These are phyloP conservation scores for Ogataea saltuana DNA, from an alignment of 805 yeast genomes.

Conservation along the genomic window DNA sequence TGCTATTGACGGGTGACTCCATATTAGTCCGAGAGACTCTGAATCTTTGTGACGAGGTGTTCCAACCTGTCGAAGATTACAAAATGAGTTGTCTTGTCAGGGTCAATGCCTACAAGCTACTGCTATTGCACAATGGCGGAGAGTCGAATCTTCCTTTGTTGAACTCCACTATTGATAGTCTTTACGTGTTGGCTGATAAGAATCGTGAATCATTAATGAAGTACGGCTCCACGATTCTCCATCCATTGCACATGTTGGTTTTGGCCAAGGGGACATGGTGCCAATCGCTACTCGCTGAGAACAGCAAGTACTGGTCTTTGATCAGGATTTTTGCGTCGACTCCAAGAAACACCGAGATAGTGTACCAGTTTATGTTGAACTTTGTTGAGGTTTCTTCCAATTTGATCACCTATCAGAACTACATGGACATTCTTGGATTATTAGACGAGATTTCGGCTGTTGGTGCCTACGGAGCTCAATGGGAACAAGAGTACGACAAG, in stretches of 20 bases:
- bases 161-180: conserved; percentile 28
- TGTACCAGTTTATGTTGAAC: conserved; percentile 50
- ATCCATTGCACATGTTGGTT: conserved; percentile 51
- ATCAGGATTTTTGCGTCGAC: conserved; percentile 47
- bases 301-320: conserved; percentile 50
- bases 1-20: conserved; percentile 31
- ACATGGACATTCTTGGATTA: conserved; percentile 66
- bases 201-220: conserved; percentile 44
- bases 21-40: conserved; percentile 26
- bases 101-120: conserved; percentile 51
- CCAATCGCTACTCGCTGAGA: conserved; percentile 36
- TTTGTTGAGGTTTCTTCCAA: conserved; percentile 36
- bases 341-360: conserved; percentile 40
- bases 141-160: conserved; percentile 23
- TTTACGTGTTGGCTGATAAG: conserved; percentile 24
- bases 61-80: conserved; percentile 28
- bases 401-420: conserved; percentile 50
- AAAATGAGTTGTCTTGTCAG: conserved; percentile 39
- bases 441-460: conserved; percentile 79
- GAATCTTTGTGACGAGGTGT: conserved; percentile 25
- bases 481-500: conserved; percentile 63
- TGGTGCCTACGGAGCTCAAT: conserved; percentile 77
- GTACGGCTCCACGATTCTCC: conserved; percentile 45
- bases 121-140: conserved; percentile 43
- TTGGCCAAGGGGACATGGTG: conserved; percentile 47